Conservation (phyloP, 208 protist species). For the Crithidia thermophila region DNA sequence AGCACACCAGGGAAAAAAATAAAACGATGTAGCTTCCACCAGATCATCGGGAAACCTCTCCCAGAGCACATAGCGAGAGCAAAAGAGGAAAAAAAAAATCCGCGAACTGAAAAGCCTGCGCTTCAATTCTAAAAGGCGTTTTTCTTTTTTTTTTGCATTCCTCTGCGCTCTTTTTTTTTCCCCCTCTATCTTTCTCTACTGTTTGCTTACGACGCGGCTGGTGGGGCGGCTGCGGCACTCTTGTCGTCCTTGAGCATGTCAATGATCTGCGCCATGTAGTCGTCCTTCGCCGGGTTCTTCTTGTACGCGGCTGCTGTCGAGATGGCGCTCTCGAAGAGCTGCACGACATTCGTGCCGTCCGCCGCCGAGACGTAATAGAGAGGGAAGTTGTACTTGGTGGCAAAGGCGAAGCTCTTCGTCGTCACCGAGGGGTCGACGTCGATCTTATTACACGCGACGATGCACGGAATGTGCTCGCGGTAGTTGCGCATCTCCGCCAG, state of each 20-base stretch:
- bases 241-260: constrained; percentile 64
- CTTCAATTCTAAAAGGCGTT: neutral
- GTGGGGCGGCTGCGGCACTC: constrained; percentile 19
- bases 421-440: constrained; percentile 89
- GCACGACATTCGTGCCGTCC: constrained; percentile 95
- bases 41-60: too few relatives aligned
- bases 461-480: constrained; percentile 92
- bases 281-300: constrained; percentile 88
- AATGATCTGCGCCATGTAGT: constrained; percentile 85
- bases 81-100: neutral
- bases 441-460: constrained; percentile 96
- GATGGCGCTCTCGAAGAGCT: constrained; percentile 90
- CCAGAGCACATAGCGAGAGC: neutral
- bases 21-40: too few relatives aligned
- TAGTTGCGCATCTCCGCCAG: constrained; percentile 92
- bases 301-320: constrained; percentile 79
- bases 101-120: constrained; percentile 4
- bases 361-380: constrained; percentile 95
- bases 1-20: too few relatives aligned
- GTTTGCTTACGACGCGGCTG: neutral
- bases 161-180: too few relatives aligned
- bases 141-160: too few relatives aligned
- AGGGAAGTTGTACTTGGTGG: constrained; percentile 90
- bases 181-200: neutral
- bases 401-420: constrained; percentile 93